Percentiles rank a stretch among this genome's conserved stretches.
phyloP scores from a whole-genome alignment of 31 red algal species.

The Asparagopsis taxiformis region DNA sequence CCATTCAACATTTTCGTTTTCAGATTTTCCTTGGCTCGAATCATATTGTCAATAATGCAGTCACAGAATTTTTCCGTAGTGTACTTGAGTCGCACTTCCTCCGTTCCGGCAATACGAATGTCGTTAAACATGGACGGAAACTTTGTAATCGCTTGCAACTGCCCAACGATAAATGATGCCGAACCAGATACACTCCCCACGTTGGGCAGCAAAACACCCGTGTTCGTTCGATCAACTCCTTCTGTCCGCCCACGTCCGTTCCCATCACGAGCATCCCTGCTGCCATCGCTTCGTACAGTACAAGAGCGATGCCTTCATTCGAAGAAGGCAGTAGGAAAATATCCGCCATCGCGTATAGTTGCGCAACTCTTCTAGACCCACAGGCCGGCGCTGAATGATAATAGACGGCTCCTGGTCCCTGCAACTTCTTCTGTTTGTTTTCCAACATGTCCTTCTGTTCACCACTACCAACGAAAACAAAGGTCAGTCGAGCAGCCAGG shows the following conservation, averaged over 20 bases:
- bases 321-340: conserved; percentile 58
- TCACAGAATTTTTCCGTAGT: conserved; percentile 62
- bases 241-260: conserved; percentile 63
- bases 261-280: conserved; percentile 61
- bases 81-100: conserved; percentile 25
- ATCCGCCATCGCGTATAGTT: conserved; percentile 69
- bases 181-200: conserved; percentile 23
- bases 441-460: conserved; percentile 49
- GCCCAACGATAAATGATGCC: conserved; percentile 47
- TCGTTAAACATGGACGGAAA: conserved; percentile 51
- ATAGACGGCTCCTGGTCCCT: conserved; percentile 11
- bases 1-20: neutral
- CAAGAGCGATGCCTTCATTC: conserved; percentile 71
- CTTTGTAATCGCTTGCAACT: conserved; percentile 53
- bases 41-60: conserved; percentile 63
- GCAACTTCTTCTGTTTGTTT: conserved; percentile 9
- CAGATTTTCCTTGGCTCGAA: conserved; percentile 41
- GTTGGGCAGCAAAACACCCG: conserved; percentile 42
- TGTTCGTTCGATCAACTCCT: conserved; percentile 59
- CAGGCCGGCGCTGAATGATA: conserved; percentile 34
- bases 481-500: conserved; percentile 22
- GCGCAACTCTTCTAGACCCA: conserved; percentile 18
- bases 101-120: conserved; percentile 37
- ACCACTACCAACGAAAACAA: conserved; percentile 68
- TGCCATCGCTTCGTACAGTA: conserved; percentile 74